phyloP scores from a whole-genome alignment of 768 basidiomycete genomes.

The Russula sp. region DNA sequence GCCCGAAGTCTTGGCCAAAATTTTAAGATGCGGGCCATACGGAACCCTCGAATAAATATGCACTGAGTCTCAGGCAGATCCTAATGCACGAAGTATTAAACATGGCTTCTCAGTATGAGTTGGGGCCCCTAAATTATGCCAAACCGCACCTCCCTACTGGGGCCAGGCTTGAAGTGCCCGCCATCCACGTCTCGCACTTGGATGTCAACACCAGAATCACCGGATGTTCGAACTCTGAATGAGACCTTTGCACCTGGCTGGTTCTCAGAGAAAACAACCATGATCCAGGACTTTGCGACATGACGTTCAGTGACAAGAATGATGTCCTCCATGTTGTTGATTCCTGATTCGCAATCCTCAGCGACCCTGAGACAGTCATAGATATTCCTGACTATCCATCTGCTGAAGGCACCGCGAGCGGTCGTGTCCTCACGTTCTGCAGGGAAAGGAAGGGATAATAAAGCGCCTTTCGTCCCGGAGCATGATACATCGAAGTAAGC shows the following conservation, averaged over 20 bases:
- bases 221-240: background rate
- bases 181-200: background rate
- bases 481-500: background rate
- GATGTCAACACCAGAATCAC: background rate
- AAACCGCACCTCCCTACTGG: background rate
- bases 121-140: no score
- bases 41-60: background rate
- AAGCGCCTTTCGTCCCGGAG: background rate
- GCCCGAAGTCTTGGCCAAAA: background rate
- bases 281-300: background rate
- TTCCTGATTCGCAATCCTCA: background rate
- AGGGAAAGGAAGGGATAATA: background rate
- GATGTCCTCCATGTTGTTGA: background rate
- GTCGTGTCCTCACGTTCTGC: background rate
- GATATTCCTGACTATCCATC: background rate
- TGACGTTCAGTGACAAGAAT: background rate
- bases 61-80: background rate
- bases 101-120: background rate
- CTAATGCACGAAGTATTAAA: background rate
- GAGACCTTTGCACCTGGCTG: background rate
- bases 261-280: background rate
- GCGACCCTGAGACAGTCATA: background rate
- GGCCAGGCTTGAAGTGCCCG: background rate
- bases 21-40: background rate
- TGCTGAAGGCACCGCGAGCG: background rate